A percentile compares a stretch with the other conserved stretches of the same genome.
Conservation (phyloP, 176 grass and related monocot species). For the Carex cristatella region DNA sequence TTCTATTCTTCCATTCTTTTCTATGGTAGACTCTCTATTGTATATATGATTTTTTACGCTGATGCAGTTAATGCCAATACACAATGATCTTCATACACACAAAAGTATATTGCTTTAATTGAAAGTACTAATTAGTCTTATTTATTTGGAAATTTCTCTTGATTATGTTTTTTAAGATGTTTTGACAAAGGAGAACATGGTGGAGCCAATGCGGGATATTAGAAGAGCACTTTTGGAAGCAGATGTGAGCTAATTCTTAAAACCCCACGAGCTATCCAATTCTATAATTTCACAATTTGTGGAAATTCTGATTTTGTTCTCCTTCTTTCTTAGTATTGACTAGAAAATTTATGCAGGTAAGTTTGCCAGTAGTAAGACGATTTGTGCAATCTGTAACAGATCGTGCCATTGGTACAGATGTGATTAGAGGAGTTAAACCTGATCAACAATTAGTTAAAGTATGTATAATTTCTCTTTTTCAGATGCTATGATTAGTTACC, state of each 20-base stretch:
- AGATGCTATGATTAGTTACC: not conserved
- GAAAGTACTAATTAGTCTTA: not conserved
- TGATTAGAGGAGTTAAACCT: conserved; percentile 76
- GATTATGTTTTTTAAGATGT: conserved; percentile 45
- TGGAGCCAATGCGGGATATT: conserved; percentile 95
- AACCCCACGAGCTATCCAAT: not conserved
- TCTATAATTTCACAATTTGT: not conserved
- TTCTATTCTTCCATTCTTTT: not conserved
- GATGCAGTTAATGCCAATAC: not conserved
- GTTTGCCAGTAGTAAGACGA: conserved; percentile 73
- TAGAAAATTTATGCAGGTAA: conserved; percentile 50
- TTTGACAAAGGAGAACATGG: conserved; percentile 84
- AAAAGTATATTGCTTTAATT: not conserved
- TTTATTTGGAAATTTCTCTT: conserved; percentile 7
- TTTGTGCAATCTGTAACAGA: conserved; percentile 85
- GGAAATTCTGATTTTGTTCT: not conserved
- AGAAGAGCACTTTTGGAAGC: conserved; percentile 94
- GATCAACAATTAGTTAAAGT: conserved; percentile 98
- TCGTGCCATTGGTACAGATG: conserved; percentile 58
- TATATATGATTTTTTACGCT: not conserved
- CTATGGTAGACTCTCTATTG: not conserved
- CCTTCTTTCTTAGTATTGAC: not conserved
- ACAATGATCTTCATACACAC: not conserved
- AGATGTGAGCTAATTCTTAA: conserved; percentile 55
- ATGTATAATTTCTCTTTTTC: conserved; percentile 11